A percentile compares a stretch with the other conserved stretches of the same genome.
phyloP scores from a whole-genome alignment of 805 yeast genomes.

The Yarrowia yakushimensis region DNA sequence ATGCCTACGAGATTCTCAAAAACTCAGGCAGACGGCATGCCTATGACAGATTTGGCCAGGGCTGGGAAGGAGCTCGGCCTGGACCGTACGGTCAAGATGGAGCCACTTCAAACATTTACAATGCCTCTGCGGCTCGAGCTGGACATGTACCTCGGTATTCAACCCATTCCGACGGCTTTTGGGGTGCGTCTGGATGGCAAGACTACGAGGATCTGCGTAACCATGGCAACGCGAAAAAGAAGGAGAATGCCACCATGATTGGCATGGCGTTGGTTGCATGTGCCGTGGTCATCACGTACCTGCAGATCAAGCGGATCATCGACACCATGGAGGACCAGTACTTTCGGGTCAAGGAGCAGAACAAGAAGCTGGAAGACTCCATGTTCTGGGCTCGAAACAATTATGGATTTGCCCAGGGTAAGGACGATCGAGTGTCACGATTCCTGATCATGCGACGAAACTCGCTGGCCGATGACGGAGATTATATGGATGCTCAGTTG shows the following conservation, averaged over 20 bases:
- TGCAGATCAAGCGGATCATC: conserved; percentile 13
- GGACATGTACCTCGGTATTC: conserved; percentile 8
- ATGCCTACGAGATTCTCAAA: conserved; percentile 22
- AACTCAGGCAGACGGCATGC: conserved; percentile 21
- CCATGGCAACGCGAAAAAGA: background rate
- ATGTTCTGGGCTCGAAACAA: conserved; percentile 8
- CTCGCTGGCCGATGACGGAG: conserved; percentile 15
- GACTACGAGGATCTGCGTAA: conserved; percentile 14
- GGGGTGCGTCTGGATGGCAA: conserved; percentile 25
- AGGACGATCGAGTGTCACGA: conserved; percentile 13
- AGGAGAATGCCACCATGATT: conserved; percentile 3
- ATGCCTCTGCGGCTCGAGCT: background rate
- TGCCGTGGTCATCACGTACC: background rate
- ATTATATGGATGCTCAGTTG: conserved; percentile 14
- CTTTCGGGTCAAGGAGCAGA: conserved; percentile 13
- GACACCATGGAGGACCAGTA: conserved; percentile 21
- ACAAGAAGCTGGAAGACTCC: conserved; percentile 11
- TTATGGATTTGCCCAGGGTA: conserved; percentile 9
- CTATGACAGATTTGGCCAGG: conserved; percentile 20
- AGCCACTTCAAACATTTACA: background rate
- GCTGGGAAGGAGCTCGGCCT: conserved; percentile 18
- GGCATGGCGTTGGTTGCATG: conserved; percentile 5
- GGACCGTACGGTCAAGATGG: conserved; percentile 1
- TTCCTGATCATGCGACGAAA: conserved; percentile 12
- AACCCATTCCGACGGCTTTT: background rate